phyloP scores from a whole-genome alignment of 495 filamentous ascomycete species.

The Xylaria castorea region DNA sequence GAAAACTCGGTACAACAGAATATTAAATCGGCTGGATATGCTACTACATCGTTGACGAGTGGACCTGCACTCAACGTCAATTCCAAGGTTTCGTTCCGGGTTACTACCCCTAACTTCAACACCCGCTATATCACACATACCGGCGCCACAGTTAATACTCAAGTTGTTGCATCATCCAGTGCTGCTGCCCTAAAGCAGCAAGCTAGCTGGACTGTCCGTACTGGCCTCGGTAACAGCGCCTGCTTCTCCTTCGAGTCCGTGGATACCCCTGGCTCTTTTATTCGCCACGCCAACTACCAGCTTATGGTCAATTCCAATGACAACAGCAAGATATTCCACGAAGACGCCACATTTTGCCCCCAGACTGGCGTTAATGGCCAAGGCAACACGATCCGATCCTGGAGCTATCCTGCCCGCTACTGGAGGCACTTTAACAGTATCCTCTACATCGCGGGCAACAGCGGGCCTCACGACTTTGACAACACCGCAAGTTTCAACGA shows the following conservation, averaged over 20 bases:
- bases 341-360: slow-evolving; percentile 64
- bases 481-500: slow-evolving; percentile 52
- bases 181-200: slow-evolving; percentile 52
- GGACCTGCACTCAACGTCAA: slow-evolving; percentile 58
- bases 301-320: slow-evolving; percentile 57
- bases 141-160: slow-evolving; percentile 52
- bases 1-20: slow-evolving; percentile 63
- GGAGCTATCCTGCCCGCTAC: slow-evolving; percentile 63
- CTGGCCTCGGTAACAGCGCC: slow-evolving; percentile 57
- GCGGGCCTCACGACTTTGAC: slow-evolving; percentile 59
- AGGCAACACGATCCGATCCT: slow-evolving; percentile 56
- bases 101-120: slow-evolving; percentile 58
- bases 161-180: slow-evolving; percentile 61
- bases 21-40: slow-evolving; percentile 62
- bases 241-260: slow-evolving; percentile 64
- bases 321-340: slow-evolving; percentile 56
- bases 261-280: slow-evolving; percentile 62
- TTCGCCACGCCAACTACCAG: slow-evolving; percentile 58
- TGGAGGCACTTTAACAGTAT: slow-evolving; percentile 57
- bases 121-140: slow-evolving; percentile 57
- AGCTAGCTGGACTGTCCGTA: slow-evolving; percentile 60
- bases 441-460: slow-evolving; percentile 58
- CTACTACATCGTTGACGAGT: slow-evolving; percentile 48
- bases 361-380: slow-evolving; percentile 53
- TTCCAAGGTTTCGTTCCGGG: slow-evolving; percentile 55